Base-by-base conservation (phyloP, 805 yeast species). In the Lachancea quebecensis region DNA sequence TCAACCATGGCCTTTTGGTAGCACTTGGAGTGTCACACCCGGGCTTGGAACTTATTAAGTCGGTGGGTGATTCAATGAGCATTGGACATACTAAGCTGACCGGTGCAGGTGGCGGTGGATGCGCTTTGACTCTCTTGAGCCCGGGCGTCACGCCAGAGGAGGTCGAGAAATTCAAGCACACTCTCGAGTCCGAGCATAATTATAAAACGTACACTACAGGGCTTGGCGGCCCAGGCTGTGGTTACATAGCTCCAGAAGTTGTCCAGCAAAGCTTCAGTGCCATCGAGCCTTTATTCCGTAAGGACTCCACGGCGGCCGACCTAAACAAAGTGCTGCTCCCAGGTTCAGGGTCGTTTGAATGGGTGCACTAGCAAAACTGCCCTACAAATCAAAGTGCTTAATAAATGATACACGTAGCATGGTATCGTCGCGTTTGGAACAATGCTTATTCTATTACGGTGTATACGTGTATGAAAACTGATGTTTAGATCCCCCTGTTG, bases 81-180 rank as follows among this genome's bases (percentile, higher is more conserved):
- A 64, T 93, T 14, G 99, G 99, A 7, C 80, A 84, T 47, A 91
- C 99, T 0, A 93, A 93, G 63, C 74, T 93, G 44, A 93, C 99
- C 0, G 99, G 99, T 35, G 99, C 99, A 0, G 99, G 99, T 31
- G 99, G 99, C 16, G 99, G 99, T 41, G 99, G 99, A 2, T 93
- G 99, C 70, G 95, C 98, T 10, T 83, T 93, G 45, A 93, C 98
- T 0, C 66, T 93, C 33, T 70, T 90, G 12, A 69, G 76, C 39
- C 53, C 55, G 14, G 79, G 75, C 35, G 70, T 68, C 2, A 66
- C 62, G 1, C 54, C 55, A 1, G 70, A 63, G 15, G 60, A 53
- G 1, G 60, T 76, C 7, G 56, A 58, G 1, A 64, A 64, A 18
- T 63, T 63, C 48, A 60, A 51, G 37, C 54, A 56, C 7, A 57